phyloP scores from a whole-genome alignment of 371 early-diverging fungal genomes.

The Mortierella sp. region DNA sequence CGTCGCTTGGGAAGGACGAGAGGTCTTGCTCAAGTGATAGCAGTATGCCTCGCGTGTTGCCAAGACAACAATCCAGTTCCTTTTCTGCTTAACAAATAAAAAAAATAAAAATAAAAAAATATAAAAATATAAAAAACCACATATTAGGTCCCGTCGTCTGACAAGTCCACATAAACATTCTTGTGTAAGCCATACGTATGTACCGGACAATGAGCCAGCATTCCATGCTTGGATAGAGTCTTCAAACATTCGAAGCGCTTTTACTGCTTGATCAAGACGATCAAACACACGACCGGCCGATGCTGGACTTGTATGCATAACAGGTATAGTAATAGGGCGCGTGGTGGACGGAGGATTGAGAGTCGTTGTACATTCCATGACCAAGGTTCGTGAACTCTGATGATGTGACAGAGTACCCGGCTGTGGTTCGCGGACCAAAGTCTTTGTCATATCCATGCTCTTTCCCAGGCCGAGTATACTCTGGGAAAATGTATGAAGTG shows the following conservation, averaged over 20 bases:
- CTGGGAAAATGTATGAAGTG: slow-evolving; percentile 4
- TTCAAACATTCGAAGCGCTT: slow-evolving; percentile 16
- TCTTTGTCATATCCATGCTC: slow-evolving; percentile 6
- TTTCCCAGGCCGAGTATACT: not conserved
- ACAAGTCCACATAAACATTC: no score
- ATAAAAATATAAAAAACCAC: no score
- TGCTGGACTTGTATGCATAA: not conserved
- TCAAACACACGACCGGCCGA: not conserved
- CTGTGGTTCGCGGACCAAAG: not conserved
- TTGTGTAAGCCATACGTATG: no score
- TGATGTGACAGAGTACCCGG: no score
- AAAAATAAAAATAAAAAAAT: no score
- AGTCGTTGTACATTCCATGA: no score
- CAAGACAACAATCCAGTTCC: slow-evolving; percentile 5
- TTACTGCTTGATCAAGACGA: slow-evolving; percentile 22
- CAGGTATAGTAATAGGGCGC: no score
- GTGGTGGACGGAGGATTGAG: no score
- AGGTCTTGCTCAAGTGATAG: slow-evolving; percentile 8
- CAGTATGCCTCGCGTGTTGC: not conserved
- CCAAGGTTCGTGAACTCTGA: no score
- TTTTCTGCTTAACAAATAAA: not conserved
- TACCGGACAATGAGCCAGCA: not conserved
- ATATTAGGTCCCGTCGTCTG: no score
- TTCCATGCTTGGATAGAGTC: slow-evolving; percentile 17
- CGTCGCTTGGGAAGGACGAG: slow-evolving; percentile 3